Evolutionary conservation across 2,329 filamentous ascomycete species (phyloP).

Genomic region (Immersiporthe knoxdaviesiana): DNA sequence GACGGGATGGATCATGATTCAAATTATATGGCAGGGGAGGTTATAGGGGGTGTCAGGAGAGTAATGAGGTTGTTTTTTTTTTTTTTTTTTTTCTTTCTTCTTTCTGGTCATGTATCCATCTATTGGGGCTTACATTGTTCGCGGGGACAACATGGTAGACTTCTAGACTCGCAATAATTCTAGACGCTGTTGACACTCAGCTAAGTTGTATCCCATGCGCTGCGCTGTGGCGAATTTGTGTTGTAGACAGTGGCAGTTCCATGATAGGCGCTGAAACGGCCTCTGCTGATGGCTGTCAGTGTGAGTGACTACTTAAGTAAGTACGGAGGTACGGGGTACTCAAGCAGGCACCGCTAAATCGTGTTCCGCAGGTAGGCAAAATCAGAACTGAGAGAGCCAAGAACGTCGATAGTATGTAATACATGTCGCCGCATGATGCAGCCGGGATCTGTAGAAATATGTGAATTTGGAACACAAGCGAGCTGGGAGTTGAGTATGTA

Average conservation of each 20-base stretch:
- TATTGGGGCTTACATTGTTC: constrained; percentile 11
- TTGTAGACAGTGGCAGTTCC: background rate
- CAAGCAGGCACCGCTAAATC: no score
- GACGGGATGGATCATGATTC: constrained; percentile 25
- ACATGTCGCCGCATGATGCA: background rate
- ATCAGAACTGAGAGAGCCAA: background rate
- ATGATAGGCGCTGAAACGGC: background rate
- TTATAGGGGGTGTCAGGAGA: constrained; percentile 20
- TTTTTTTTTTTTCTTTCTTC: constrained; percentile 11
- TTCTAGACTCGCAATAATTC: constrained; percentile 26
- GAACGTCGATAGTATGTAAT: background rate
- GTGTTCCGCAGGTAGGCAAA: no score
- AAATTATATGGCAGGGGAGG: constrained; percentile 25
- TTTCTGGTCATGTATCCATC: constrained; percentile 22
- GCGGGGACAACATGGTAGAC: constrained; percentile 19
- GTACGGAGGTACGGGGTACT: background rate
- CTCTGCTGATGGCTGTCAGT: background rate
- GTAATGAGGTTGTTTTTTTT: constrained; percentile 23
- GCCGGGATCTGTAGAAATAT: no score
- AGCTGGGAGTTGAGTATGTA: no score
- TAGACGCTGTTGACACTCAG: constrained; percentile 25
- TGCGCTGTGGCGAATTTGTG: background rate
- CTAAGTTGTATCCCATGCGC: constrained; percentile 11
- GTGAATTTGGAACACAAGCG: no score
- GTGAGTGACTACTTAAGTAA: no score